Conservation (phyloP, 2,329 filamentous ascomycete genomes). For the Ophiostoma angusticollis region DNA sequence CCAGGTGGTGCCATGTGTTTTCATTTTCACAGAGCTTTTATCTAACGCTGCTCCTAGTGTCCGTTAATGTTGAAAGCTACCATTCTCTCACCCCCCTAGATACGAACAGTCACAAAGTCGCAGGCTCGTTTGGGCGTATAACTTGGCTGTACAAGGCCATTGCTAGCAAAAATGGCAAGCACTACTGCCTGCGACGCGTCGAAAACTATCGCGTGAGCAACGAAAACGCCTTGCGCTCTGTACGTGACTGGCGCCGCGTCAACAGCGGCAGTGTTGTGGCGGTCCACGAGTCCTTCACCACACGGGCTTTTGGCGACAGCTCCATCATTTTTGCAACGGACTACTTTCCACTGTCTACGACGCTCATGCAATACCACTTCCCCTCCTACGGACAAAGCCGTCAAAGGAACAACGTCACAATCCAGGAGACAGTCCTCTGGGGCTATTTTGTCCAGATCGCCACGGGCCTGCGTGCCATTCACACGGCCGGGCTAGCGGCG, state of each 20-base stretch:
- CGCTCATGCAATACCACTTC: conserved; percentile 73
- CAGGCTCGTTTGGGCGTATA: conserved; percentile 57
- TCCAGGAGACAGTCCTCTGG: conserved; percentile 72
- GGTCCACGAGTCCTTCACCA: conserved; percentile 86
- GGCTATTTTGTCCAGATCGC: conserved; percentile 85
- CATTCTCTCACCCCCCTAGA: conserved; percentile 88
- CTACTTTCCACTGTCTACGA: conserved; percentile 85
- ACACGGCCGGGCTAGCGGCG: conserved; percentile 67
- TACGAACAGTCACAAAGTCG: conserved; percentile 44
- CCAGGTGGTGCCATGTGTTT: background rate
- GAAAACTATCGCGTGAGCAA: conserved; percentile 84
- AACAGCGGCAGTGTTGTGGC: conserved; percentile 71
- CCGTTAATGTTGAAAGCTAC: conserved; percentile 58
- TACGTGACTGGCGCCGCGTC: conserved; percentile 82
- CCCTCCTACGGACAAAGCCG: conserved; percentile 28
- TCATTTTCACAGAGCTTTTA: background rate
- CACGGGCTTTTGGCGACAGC: conserved; percentile 82
- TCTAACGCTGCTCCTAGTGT: conserved; percentile 19
- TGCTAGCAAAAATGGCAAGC: conserved; percentile 74
- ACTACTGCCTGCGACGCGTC: conserved; percentile 76
- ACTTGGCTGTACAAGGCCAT: conserved; percentile 95
- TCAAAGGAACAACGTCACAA: conserved; percentile 27
- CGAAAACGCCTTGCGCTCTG: conserved; percentile 73
- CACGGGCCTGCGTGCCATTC: conserved; percentile 76
- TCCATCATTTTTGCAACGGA: conserved; percentile 90